phyloP scores from a whole-genome alignment of 805 yeast genomes.

The Kuraishia capsulata region DNA sequence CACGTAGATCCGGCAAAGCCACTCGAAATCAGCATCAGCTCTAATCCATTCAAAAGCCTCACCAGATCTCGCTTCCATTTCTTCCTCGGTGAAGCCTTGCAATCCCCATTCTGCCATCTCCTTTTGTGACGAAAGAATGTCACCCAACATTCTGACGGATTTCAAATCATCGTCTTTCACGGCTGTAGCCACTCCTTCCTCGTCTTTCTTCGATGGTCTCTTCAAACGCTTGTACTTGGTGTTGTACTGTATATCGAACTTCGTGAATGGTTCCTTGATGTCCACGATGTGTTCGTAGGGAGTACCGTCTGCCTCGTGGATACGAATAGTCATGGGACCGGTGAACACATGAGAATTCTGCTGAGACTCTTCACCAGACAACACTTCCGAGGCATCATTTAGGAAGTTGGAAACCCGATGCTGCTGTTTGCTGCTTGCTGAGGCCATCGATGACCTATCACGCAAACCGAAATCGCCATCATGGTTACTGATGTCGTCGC shows the following conservation, averaged over 20 bases:
- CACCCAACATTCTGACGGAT: slow-evolving; percentile 54
- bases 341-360: slow-evolving; percentile 49
- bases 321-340: slow-evolving; percentile 95
- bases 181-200: slow-evolving; percentile 18
- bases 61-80: slow-evolving; percentile 55
- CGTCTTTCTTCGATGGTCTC: slow-evolving; percentile 46
- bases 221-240: slow-evolving; percentile 83
- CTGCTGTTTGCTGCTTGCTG: not conserved
- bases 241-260: slow-evolving; percentile 89
- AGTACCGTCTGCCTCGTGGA: slow-evolving; percentile 97
- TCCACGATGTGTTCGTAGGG: slow-evolving; percentile 98
- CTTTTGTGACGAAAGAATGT: slow-evolving; percentile 49
- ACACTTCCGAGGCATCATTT: slow-evolving; percentile 35
- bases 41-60: slow-evolving; percentile 98
- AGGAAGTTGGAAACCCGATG: slow-evolving; percentile 24
- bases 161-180: slow-evolving; percentile 16
- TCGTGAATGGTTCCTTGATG: slow-evolving; percentile 74
- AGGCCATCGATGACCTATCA: not conserved
- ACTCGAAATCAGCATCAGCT: slow-evolving; percentile 95
- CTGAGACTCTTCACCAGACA: slow-evolving; percentile 23
- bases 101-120: slow-evolving; percentile 69
- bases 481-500: slow-evolving; percentile 30
- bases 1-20: slow-evolving; percentile 78
- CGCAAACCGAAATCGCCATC: not conserved
- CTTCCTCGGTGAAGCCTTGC: slow-evolving; percentile 60